Conservation (phyloP, 495 filamentous ascomycete species). For the Aspergillus heteromorphus region DNA sequence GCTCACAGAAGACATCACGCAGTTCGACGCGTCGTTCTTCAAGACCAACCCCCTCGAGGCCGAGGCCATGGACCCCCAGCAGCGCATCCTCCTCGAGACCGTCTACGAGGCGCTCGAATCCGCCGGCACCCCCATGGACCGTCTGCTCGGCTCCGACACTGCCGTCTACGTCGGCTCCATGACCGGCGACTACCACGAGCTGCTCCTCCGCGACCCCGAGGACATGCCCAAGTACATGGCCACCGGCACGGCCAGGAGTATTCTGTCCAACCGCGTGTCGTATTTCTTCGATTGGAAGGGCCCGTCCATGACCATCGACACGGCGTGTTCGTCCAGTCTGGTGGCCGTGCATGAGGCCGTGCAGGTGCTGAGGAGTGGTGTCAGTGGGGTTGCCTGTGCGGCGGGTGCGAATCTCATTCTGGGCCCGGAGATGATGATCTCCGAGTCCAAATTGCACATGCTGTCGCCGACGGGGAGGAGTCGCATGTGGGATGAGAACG, state of each 20-base stretch:
- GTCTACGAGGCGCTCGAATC: constrained; percentile 53
- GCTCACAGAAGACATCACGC: background rate
- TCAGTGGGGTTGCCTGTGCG: constrained; percentile 26
- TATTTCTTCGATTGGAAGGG: constrained; percentile 44
- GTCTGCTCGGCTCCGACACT: constrained; percentile 34
- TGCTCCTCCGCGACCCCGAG: constrained; percentile 26
- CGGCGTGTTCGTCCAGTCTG: constrained; percentile 38
- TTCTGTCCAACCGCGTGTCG: constrained; percentile 33
- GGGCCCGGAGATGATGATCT: constrained; percentile 10
- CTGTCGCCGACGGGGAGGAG: constrained; percentile 14
- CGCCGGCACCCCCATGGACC: constrained; percentile 29
- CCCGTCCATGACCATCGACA: constrained; percentile 35
- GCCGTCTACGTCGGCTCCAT: constrained; percentile 42
- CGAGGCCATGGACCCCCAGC: constrained; percentile 36
- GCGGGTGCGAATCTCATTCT: constrained; percentile 38
- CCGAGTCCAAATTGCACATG: constrained; percentile 16
- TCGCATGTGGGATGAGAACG: constrained; percentile 19
- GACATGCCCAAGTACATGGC: background rate
- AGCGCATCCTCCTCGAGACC: constrained; percentile 46
- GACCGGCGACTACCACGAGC: constrained; percentile 37
- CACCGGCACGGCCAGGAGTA: background rate
- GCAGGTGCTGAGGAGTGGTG: constrained; percentile 24
- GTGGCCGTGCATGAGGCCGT: constrained; percentile 32
- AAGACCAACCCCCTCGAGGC: constrained; percentile 48
- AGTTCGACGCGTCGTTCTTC: constrained; percentile 49